Evolutionary conservation across 768 basidiomycete genomes (phyloP).

Genomic region (Hypsizygus marmoreus): DNA sequence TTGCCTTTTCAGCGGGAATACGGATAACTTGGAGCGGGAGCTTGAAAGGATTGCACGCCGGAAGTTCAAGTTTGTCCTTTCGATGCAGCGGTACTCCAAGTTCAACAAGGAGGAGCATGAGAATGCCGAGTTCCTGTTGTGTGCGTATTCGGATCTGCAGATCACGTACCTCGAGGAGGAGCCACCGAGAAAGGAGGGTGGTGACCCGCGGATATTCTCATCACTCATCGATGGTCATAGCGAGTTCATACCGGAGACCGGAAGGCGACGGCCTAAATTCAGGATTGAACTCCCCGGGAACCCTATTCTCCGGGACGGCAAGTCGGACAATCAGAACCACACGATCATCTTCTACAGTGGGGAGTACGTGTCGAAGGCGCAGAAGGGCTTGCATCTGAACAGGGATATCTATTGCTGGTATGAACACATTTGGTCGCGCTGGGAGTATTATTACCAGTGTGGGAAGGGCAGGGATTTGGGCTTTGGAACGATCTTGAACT

Average conservation of each 20-base stretch:
- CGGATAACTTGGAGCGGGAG: conserved; percentile 94
- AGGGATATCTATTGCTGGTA: conserved; percentile 99
- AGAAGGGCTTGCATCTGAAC: conserved; percentile 98
- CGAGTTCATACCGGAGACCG: conserved; percentile 89
- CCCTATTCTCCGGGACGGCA: conserved; percentile 98
- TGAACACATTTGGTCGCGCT: conserved; percentile 97
- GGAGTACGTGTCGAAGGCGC: conserved; percentile 98
- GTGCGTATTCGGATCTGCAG: conserved; percentile 97
- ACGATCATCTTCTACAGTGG: conserved; percentile 99
- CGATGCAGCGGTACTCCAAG: conserved; percentile 99
- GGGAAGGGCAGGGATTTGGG: conserved; percentile 98
- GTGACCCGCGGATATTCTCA: conserved; percentile 94
- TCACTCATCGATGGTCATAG: conserved; percentile 97
- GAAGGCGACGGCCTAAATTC: conserved; percentile 93
- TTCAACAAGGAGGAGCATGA: conserved; percentile 99
- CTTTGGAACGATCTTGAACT: conserved; percentile 98
- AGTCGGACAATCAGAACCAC: conserved; percentile 99
- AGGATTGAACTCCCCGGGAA: conserved; percentile 98
- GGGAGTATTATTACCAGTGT: conserved; percentile 98
- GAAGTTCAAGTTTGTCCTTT: conserved; percentile 99
- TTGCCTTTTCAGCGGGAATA: conserved; percentile 98
- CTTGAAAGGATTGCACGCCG: conserved; percentile 96
- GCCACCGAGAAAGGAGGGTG: conserved; percentile 89
- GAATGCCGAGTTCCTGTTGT: conserved; percentile 96
- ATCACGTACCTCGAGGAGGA: conserved; percentile 99